Percentiles rank a stretch among this genome's conserved stretches.
Conservation (phyloP, 1,284 basidiomycete species). For the Psilocybe mexicana region DNA sequence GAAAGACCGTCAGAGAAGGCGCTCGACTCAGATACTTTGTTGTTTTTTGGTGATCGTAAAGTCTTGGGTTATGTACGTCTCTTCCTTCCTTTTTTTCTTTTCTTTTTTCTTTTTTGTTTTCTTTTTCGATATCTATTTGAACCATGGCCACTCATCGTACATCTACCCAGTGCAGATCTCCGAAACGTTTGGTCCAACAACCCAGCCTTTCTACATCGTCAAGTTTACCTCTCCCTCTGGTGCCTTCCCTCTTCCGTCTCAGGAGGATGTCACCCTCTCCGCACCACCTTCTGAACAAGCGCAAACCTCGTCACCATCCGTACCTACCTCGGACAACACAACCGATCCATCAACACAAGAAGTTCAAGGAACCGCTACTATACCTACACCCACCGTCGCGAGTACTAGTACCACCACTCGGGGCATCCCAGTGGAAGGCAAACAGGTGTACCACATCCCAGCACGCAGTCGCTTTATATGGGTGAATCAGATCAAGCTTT, state of each 20-base stretch:
- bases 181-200: slow-evolving; percentile 90
- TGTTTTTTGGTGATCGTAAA: slow-evolving; percentile 82
- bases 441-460: slow-evolving; percentile 78
- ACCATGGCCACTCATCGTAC: not conserved
- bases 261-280: not conserved
- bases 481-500: slow-evolving; percentile 59
- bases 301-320: not conserved
- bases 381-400: not conserved
- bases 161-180: slow-evolving; percentile 56
- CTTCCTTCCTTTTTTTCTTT: slow-evolving; percentile 5
- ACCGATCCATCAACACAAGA: not conserved
- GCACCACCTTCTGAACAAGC: not conserved
- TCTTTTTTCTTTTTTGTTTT: slow-evolving; percentile 2
- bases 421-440: slow-evolving; percentile 33
- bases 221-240: slow-evolving; percentile 55
- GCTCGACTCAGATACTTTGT: slow-evolving; percentile 82
- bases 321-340: not conserved
- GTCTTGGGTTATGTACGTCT: slow-evolving; percentile 79
- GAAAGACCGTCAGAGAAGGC: slow-evolving; percentile 50
- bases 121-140: not conserved
- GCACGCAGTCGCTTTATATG: slow-evolving; percentile 78
- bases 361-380: not conserved
- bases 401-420: not conserved
- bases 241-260: not conserved
- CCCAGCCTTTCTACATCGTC: slow-evolving; percentile 82